These are phyloP conservation scores for Ceratonia siliqua DNA, from an alignment of 306 rosid genomes.

Conservation along the genomic window DNA sequence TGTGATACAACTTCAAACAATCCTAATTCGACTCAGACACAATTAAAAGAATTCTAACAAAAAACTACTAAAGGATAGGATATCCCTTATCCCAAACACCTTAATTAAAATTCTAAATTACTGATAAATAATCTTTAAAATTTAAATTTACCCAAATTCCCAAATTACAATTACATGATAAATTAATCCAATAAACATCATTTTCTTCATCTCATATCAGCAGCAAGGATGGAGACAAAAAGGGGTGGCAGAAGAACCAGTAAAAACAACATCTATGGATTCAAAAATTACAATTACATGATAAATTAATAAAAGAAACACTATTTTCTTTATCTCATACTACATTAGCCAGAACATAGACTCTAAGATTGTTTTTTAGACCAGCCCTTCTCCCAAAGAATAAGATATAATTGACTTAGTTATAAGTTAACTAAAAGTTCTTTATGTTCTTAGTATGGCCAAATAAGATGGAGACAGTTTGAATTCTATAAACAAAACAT, in stretches of 20 bases:
- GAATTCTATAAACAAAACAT: background rate
- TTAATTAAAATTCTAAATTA: too few relatives aligned
- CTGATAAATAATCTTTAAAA: too few relatives aligned
- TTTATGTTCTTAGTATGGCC: background rate
- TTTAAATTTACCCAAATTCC: too few relatives aligned
- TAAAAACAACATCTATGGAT: background rate
- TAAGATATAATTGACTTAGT: background rate
- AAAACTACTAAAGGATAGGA: too few relatives aligned
- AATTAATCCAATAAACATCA: too few relatives aligned
- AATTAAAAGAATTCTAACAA: too few relatives aligned
- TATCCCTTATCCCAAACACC: too few relatives aligned
- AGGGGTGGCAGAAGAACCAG: background rate
- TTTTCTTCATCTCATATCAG: background rate
- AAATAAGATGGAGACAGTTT: background rate
- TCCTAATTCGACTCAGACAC: too few relatives aligned
- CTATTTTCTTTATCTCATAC: background rate
- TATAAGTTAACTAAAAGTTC: background rate
- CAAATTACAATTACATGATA: too few relatives aligned
- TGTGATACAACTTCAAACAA: too few relatives aligned
- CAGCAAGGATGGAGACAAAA: background rate
- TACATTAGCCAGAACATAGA: background rate
- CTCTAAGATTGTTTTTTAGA: background rate
- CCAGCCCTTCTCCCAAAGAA: background rate
- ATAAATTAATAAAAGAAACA: too few relatives aligned
- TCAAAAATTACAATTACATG: background rate